Evolutionary conservation across 2,329 filamentous ascomycete genomes (phyloP).

Genomic region (Epicoccum nigrum): DNA sequence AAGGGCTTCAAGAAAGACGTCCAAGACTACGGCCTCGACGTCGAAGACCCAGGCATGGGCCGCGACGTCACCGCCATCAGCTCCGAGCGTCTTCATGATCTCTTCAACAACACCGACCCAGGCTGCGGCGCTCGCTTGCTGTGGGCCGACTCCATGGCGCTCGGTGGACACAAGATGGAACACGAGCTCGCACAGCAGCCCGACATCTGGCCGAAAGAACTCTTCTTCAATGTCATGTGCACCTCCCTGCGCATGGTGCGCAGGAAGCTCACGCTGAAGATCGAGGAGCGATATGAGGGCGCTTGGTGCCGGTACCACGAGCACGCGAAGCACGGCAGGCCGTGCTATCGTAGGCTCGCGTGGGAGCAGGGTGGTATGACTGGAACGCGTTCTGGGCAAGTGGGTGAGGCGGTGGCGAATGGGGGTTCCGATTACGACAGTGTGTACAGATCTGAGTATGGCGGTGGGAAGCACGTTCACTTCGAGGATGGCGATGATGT

Average conservation of each 20-base stretch:
- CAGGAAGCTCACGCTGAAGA: conserved; percentile 36
- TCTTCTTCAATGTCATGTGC: conserved; percentile 35
- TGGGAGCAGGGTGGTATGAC: neutral
- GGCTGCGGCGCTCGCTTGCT: conserved; percentile 35
- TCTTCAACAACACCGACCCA: conserved; percentile 30
- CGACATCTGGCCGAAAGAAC: conserved; percentile 12
- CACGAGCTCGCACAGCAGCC: neutral
- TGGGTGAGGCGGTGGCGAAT: too few relatives aligned
- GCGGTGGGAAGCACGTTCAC: neutral
- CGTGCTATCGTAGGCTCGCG: conserved; percentile 31
- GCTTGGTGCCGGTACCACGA: conserved; percentile 45
- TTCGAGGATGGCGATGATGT: neutral
- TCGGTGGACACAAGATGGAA: conserved; percentile 29
- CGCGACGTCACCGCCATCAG: conserved; percentile 23
- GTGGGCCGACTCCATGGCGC: conserved; percentile 42
- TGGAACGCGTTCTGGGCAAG: too few relatives aligned
- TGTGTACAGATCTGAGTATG: neutral
- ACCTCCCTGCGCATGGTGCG: conserved; percentile 31
- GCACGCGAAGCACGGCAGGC: conserved; percentile 25
- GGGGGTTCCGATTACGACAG: too few relatives aligned
- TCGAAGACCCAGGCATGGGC: conserved; percentile 19
- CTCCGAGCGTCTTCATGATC: conserved; percentile 16
- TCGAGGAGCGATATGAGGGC: conserved; percentile 34
- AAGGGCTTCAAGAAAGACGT: conserved; percentile 14
- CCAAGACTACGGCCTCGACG: conserved; percentile 13